Percentiles rank a stretch among this genome's conserved stretches.
These are phyloP conservation scores for Mycena epipterygia DNA, from an alignment of 768 basidiomycete species.

Conservation along the genomic window DNA sequence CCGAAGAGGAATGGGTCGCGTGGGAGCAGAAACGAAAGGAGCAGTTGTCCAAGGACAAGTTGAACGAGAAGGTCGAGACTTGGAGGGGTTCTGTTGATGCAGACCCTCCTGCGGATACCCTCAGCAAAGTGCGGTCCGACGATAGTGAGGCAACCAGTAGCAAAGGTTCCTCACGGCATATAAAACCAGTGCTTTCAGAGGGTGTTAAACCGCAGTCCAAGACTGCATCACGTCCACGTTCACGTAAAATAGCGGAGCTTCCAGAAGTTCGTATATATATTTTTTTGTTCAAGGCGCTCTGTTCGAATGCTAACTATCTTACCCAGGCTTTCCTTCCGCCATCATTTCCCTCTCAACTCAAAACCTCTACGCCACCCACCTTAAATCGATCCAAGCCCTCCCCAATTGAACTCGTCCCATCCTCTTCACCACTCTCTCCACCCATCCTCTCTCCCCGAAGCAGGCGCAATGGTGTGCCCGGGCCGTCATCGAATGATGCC, in stretches of 20 bases:
- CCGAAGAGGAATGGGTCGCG: constrained; percentile 63
- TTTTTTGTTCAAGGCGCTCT: neutral
- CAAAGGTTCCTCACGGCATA: neutral
- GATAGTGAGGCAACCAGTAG: neutral
- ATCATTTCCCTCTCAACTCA: constrained; percentile 66
- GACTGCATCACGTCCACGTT: neutral
- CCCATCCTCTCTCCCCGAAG: constrained; percentile 23
- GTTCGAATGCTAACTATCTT: constrained; percentile 18
- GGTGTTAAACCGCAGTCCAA: constrained; percentile 1
- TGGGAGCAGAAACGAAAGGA: constrained; percentile 56
- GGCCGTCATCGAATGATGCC: neutral
- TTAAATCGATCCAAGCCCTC: constrained; percentile 56
- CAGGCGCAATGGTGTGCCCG: neutral
- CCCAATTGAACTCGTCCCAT: constrained; percentile 51
- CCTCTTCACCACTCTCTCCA: constrained; percentile 44
- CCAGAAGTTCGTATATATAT: constrained; percentile 43
- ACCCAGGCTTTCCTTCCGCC: constrained; percentile 64
- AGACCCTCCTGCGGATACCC: neutral
- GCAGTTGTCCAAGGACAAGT: constrained; percentile 38
- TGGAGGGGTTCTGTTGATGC: constrained; percentile 25
- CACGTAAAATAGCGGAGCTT: constrained; percentile 36
- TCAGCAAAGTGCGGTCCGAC: neutral
- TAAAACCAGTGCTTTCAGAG: neutral
- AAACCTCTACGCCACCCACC: constrained; percentile 65
- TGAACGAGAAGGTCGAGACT: constrained; percentile 36